Percentiles rank a stretch among this genome's conserved stretches.
Conservation (phyloP, 2,329 filamentous ascomycete species). For the Clarireedia homoeocarpa region DNA sequence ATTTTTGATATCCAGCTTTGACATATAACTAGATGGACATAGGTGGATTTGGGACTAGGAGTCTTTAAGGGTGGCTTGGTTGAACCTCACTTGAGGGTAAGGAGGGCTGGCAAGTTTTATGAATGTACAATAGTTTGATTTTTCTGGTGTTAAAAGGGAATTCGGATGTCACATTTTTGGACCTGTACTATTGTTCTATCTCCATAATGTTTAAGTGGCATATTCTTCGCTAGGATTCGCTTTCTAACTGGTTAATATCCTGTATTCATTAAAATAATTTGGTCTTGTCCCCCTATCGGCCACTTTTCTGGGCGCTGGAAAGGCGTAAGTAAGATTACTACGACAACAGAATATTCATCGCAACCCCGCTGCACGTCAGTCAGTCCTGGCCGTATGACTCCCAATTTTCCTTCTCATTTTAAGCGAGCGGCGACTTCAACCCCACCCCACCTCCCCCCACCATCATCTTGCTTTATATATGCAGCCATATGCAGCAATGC, state of each 20-base stretch:
- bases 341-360: too few relatives aligned
- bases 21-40: slow-evolving; percentile 3
- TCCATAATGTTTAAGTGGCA: neutral
- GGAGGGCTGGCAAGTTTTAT: neutral
- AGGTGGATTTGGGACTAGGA: neutral
- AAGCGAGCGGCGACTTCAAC: neutral
- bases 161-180: neutral
- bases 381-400: neutral
- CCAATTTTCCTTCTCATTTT: neutral
- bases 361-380: neutral
- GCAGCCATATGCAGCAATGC: neutral
- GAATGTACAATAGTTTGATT: slow-evolving; percentile 6
- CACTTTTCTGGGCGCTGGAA: too few relatives aligned
- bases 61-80: neutral
- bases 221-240: neutral
- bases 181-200: neutral
- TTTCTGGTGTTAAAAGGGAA: neutral
- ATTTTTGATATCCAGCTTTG: slow-evolving; percentile 2
- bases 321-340: too few relatives aligned
- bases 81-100: neutral
- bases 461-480: neutral
- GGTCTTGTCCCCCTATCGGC: too few relatives aligned
- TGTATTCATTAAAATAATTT: too few relatives aligned
- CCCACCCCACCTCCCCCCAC: neutral
- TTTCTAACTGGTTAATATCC: too few relatives aligned